Percentiles rank a stretch among this genome's conserved stretches.
Conservation (phyloP, 257 asterid species). For the Plectranthus barbatus region DNA sequence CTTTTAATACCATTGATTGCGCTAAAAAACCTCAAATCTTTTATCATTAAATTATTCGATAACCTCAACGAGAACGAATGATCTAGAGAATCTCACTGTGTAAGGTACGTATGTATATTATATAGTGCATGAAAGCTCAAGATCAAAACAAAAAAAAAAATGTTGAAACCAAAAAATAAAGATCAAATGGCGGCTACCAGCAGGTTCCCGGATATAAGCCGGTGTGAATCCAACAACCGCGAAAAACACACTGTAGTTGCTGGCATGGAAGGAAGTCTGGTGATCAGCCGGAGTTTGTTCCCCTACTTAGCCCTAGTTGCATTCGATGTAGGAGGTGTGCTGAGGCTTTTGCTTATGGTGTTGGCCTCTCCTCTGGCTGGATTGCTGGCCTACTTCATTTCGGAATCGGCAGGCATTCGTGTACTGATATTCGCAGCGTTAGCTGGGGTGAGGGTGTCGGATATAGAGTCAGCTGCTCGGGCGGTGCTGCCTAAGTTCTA, state of each 20-base stretch:
- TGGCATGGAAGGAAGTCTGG: constrained; percentile 59
- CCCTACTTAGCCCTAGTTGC: constrained; percentile 64
- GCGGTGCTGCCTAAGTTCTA: constrained; percentile 65
- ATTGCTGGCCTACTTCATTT: constrained; percentile 39
- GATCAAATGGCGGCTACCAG: constrained; percentile 20
- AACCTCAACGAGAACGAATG: constrained; percentile 11
- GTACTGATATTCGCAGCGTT: constrained; percentile 50
- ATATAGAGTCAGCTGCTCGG: constrained; percentile 50
- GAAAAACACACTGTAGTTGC: constrained; percentile 38
- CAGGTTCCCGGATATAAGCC: constrained; percentile 29
- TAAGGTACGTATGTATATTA: too few relatives aligned
- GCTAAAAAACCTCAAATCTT: not conserved
- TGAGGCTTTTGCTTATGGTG: constrained; percentile 46
- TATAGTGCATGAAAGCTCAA: not conserved
- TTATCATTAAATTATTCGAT: constrained; percentile 18
- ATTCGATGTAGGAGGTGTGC: constrained; percentile 62
- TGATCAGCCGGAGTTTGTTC: constrained; percentile 47
- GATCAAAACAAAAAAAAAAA: not conserved
- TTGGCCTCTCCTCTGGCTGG: constrained; percentile 52
- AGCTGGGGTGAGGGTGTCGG: constrained; percentile 39
- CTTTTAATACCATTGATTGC: not conserved
- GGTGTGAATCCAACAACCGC: constrained; percentile 35
- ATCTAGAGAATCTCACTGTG: constrained; percentile 13
- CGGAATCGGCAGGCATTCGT: constrained; percentile 50
- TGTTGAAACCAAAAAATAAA: not conserved